These are phyloP conservation scores for Geotrichum candidum DNA, from an alignment of 1,139 yeast species.

Conservation along the genomic window DNA sequence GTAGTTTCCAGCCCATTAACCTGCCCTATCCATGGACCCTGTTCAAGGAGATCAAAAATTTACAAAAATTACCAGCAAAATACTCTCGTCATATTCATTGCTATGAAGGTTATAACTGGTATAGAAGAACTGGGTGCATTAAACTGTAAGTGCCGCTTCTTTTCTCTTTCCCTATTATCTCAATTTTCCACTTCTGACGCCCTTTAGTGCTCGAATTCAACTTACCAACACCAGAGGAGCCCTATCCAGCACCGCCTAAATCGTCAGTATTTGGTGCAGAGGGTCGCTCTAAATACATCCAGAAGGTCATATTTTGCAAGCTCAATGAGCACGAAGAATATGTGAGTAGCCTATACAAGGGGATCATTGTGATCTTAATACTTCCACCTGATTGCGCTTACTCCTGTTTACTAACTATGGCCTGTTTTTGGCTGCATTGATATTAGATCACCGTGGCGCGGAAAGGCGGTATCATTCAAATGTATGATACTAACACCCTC, in stretches of 20 bases:
- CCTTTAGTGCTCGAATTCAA: constrained; percentile 13
- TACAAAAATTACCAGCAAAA: neutral
- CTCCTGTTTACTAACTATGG: neutral
- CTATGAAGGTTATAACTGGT: constrained; percentile 30
- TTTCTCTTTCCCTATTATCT: neutral
- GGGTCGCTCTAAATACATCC: constrained; percentile 30
- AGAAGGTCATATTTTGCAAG: constrained; percentile 26
- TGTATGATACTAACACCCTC: constrained; percentile 28
- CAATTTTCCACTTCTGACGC: neutral
- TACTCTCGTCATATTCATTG: neutral
- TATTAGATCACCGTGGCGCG: constrained; percentile 32
- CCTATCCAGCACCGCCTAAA: constrained; percentile 15
- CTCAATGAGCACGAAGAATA: constrained; percentile 21
- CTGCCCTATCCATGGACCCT: too few species aligned
- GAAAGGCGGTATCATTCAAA: constrained; percentile 33
- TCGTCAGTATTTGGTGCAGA: constrained; percentile 25
- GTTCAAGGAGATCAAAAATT: too few species aligned
- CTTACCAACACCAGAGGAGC: constrained; percentile 20
- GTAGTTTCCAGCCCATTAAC: too few species aligned
- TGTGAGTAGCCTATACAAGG: constrained; percentile 20
- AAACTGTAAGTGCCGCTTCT: constrained; percentile 23
- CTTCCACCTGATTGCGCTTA: constrained; percentile 1
- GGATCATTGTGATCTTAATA: neutral
- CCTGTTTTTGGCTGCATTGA: neutral
- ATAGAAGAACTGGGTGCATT: constrained; percentile 29